Percentiles rank a stretch among this genome's conserved stretches.
Evolutionary conservation across 2,329 filamentous ascomycete species (phyloP).

Genomic region (Monilinia fructicola): DNA sequence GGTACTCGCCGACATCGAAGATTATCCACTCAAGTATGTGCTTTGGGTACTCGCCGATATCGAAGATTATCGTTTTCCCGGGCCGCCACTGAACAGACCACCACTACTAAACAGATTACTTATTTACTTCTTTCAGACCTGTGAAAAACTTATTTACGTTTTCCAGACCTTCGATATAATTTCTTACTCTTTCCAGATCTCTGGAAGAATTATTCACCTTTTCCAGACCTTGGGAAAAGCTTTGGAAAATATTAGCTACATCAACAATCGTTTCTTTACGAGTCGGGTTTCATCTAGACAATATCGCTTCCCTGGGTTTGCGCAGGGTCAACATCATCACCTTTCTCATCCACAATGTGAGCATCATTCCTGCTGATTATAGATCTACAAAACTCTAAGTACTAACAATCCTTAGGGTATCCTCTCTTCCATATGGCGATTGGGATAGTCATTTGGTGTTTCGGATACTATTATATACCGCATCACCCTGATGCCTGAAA

Average conservation of each 20-base stretch:
- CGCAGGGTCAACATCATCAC: neutral
- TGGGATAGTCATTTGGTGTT: neutral
- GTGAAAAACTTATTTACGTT: too few relatives aligned
- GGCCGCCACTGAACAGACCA: neutral
- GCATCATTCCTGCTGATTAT: neutral
- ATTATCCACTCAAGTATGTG: conserved; percentile 1
- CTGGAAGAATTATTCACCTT: too few relatives aligned
- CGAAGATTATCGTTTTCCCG: conserved; percentile 2
- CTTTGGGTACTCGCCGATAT: neutral
- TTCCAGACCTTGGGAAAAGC: too few relatives aligned
- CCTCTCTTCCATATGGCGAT: conserved; percentile 9
- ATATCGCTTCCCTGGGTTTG: neutral
- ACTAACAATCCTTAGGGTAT: conserved; percentile 4
- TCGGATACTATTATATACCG: neutral
- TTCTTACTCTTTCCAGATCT: too few relatives aligned
- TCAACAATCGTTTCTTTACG: too few relatives aligned
- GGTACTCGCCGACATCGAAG: neutral
- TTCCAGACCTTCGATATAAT: too few relatives aligned
- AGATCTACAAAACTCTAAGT: neutral
- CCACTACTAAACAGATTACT: neutral
- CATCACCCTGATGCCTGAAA: neutral
- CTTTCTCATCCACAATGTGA: conserved; percentile 15
- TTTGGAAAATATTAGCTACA: too few relatives aligned
- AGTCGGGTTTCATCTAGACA: neutral
- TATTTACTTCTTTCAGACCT: neutral